These are phyloP conservation scores for Pestalotiopsis sp. DNA, from an alignment of 2,329 filamentous ascomycete genomes.

Conservation along the genomic window DNA sequence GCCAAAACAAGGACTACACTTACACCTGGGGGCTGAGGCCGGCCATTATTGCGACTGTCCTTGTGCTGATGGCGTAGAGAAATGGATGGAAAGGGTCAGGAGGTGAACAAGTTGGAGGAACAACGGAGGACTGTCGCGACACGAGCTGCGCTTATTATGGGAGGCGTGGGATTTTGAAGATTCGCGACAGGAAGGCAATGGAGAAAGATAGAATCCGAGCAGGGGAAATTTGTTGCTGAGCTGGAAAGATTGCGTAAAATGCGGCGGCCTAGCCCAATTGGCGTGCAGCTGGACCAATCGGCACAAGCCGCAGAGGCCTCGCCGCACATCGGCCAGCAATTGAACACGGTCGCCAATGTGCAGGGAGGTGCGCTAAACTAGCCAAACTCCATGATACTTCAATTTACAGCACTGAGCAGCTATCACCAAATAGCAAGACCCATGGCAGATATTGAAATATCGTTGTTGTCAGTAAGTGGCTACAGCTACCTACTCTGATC, in stretches of 20 bases:
- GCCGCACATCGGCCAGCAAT: background rate
- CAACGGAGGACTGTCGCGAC: conserved; percentile 12
- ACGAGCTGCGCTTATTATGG: conserved; percentile 7
- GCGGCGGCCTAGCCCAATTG: background rate
- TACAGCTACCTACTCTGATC: no score
- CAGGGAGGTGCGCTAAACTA: background rate
- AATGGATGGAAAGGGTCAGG: background rate
- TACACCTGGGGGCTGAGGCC: conserved; percentile 66
- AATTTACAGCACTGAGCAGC: no score
- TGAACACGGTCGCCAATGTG: background rate
- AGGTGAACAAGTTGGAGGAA: conserved; percentile 10
- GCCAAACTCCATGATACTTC: no score
- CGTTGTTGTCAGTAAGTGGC: no score
- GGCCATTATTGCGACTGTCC: conserved; percentile 51
- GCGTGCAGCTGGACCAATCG: background rate
- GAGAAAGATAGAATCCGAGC: conserved; percentile 20
- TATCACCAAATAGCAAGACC: no score
- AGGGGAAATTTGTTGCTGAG: conserved; percentile 7
- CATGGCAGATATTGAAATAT: no score
- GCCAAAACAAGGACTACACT: conserved; percentile 27
- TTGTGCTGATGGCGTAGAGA: conserved; percentile 10
- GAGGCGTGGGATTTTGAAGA: background rate
- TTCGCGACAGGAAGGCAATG: conserved; percentile 20
- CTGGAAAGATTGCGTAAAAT: conserved; percentile 9
- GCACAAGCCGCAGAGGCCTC: background rate